Percentiles rank a stretch among this genome's conserved stretches.
These are phyloP conservation scores for Trametes villosa DNA, from an alignment of 768 basidiomycete genomes.

Conservation along the genomic window DNA sequence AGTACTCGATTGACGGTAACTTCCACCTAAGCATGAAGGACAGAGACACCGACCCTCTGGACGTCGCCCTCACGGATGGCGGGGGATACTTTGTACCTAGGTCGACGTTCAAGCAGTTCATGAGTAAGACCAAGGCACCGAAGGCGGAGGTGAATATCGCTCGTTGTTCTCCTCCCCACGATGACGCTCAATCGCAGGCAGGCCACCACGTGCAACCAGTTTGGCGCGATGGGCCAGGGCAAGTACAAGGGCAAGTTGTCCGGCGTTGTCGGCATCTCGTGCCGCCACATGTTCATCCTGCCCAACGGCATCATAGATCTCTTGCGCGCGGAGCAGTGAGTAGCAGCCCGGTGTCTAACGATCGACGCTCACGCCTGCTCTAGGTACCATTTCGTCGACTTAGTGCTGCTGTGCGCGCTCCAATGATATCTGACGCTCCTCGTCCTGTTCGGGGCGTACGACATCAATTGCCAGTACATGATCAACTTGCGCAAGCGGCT, in stretches of 20 bases:
- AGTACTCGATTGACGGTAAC: constrained; percentile 7
- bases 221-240: constrained; percentile 21
- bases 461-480: constrained; percentile 34
- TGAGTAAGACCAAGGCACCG: not conserved
- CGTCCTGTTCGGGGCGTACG: constrained; percentile 22
- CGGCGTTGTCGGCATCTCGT: constrained; percentile 19
- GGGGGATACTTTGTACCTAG: constrained; percentile 20
- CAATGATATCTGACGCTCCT: constrained; percentile 14
- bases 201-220: constrained; percentile 22
- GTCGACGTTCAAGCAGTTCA: constrained; percentile 6
- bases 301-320: constrained; percentile 25
- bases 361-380: no score
- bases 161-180: not conserved
- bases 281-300: constrained; percentile 22
- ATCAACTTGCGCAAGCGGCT: constrained; percentile 17
- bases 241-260: constrained; percentile 17
- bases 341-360: not conserved
- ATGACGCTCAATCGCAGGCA: not conserved
- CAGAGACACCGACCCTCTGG: constrained; percentile 12
- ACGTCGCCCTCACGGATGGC: constrained; percentile 14
- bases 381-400: constrained; percentile 18
- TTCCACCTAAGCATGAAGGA: constrained; percentile 21
- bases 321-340: constrained; percentile 26
- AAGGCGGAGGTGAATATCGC: not conserved
- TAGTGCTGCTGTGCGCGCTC: constrained; percentile 12